phyloP scores from a whole-genome alignment of 2,329 filamentous ascomycete genomes.

The Pseudocercospora fijiensis region DNA sequence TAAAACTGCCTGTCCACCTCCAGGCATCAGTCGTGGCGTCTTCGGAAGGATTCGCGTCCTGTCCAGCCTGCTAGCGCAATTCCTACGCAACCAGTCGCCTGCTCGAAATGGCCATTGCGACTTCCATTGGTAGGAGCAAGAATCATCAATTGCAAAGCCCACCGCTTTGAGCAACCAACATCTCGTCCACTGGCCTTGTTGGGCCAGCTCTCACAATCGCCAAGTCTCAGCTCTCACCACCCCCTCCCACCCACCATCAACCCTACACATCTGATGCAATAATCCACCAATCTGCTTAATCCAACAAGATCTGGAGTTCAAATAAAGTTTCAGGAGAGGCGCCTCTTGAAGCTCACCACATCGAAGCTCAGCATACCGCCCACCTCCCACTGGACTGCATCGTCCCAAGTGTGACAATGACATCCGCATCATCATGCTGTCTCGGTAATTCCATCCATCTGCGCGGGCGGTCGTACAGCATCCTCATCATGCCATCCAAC shows the following conservation, averaged over 20 bases:
- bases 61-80: constrained; percentile 1
- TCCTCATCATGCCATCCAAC: background rate
- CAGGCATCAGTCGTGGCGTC: background rate
- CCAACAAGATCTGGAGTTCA: background rate
- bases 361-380: background rate
- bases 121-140: background rate
- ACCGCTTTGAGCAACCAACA: background rate
- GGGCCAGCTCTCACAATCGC: background rate
- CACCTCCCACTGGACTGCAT: background rate
- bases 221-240: background rate
- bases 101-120: background rate
- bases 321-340: constrained; percentile 3
- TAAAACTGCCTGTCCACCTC: constrained; percentile 6
- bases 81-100: background rate
- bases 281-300: background rate
- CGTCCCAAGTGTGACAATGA: background rate
- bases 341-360: background rate
- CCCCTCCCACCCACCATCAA: background rate
- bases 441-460: background rate
- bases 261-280: background rate
- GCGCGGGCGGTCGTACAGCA: constrained; percentile 1
- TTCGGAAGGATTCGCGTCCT: constrained; percentile 1
- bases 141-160: background rate
- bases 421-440: background rate
- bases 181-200: constrained; percentile 1